A percentile compares a stretch with the other conserved stretches of the same genome.
These are phyloP conservation scores for Lactarius quietus DNA, from an alignment of 768 basidiomycete species.

Conservation along the genomic window DNA sequence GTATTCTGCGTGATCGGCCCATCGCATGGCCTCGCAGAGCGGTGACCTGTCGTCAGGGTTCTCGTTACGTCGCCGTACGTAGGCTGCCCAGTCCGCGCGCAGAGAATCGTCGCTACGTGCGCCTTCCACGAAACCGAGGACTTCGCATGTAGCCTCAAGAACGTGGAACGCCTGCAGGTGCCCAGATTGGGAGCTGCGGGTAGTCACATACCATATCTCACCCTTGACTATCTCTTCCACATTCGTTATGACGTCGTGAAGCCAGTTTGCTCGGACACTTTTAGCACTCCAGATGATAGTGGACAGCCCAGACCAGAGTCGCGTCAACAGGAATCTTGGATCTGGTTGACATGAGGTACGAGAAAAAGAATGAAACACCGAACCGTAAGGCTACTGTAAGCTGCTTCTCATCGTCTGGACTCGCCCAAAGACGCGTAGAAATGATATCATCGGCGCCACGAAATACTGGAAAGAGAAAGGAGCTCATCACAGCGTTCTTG, in stretches of 20 bases:
- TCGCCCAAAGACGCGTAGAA: slow-evolving; percentile 50
- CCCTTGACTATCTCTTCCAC: slow-evolving; percentile 49
- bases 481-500: slow-evolving; percentile 40
- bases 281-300: slow-evolving; percentile 35
- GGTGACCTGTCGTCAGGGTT: slow-evolving; percentile 10
- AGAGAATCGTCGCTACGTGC: slow-evolving; percentile 22
- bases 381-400: slow-evolving; percentile 55
- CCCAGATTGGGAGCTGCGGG: slow-evolving; percentile 22
- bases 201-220: slow-evolving; percentile 59
- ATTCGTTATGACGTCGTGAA: slow-evolving; percentile 40
- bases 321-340: slow-evolving; percentile 57
- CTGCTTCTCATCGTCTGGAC: slow-evolving; percentile 58
- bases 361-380: slow-evolving; percentile 19
- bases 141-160: slow-evolving; percentile 70
- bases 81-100: slow-evolving; percentile 65
- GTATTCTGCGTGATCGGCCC: slow-evolving; percentile 73
- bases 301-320: slow-evolving; percentile 61
- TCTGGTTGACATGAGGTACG: not conserved
- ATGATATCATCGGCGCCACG: slow-evolving; percentile 36
- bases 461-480: slow-evolving; percentile 48
- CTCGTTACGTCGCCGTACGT: slow-evolving; percentile 39
- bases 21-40: slow-evolving; percentile 47
- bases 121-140: slow-evolving; percentile 46
- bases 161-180: slow-evolving; percentile 46
- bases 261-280: slow-evolving; percentile 34